Evolutionary conservation across 805 yeast genomes (phyloP), one percentile per base, ranked within the genome.

Genomic region (Blastobotrys robertii): DNA sequence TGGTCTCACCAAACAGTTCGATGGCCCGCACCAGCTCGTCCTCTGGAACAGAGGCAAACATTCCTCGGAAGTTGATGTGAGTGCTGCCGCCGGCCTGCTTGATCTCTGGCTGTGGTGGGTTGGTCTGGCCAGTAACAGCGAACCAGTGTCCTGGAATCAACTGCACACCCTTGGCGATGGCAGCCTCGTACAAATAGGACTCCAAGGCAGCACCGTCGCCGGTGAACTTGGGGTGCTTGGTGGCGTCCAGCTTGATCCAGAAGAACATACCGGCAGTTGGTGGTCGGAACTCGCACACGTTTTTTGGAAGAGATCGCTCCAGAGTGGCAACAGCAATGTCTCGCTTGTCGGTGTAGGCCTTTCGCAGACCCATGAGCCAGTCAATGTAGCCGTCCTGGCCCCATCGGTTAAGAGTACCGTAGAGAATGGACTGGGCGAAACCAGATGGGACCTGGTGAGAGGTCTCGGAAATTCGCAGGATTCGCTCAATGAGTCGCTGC

Each of bases 331-430:
- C 74, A 39, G 95, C 84, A 51, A 77, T 79, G 60, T 92, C 90
- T 68, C 98, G 80, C 69, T 87, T 85, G 56, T 71, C 73, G 28
- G 95, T 79, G 72, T 90, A 90, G 60, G 84, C 90, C 42, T 64
- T 62, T 54, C 80, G 65, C 52, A 76, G 66, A 45, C 85, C 83
- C 50, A 84, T 79, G 58, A 87, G 74, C 96, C 96, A 87, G 63
- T 84, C 88, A 54, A 86, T 53, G 69, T 82, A 88, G 29, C 95
- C 95, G 4, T 61, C 60, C 66, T 87, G 96, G 44, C 95, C 95
- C 97, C 97, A 87, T 53, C 81, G 74, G 47, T 76, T 75, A 55
- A 88, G 70, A 49, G 84, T 64, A 42, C 86, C 85, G 55, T 80
- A 73, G 42, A 80, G 72, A 39, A 82, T 52, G 8, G 92, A 67